Base-by-base conservation (phyloP, 805 yeast species). In the Zygoascus biomembranicola region DNA sequence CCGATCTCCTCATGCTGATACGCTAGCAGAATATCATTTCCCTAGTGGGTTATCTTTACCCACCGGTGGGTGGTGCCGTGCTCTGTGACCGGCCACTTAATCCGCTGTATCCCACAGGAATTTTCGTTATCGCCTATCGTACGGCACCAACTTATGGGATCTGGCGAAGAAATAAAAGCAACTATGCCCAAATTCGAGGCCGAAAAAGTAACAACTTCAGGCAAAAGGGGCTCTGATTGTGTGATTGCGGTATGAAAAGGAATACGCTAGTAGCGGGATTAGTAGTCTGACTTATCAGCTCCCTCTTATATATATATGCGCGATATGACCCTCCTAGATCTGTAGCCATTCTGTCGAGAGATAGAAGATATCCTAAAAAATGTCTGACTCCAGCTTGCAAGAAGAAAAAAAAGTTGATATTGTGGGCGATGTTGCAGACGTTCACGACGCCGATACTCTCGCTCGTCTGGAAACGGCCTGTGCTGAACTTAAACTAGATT, bases 401-500 rank as follows among this genome's bases (percentile, higher is more conserved):
- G 44, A 42, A 16, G 44, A 42, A 19, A 42, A 42, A 18, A 42
- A 42, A 9, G 14, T 42, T 19, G 44, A 19, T 5, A 14, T 42
- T 14, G 16, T 35, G 16, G 16, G 16, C 16, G 39, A 35, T 13
- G 16, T 11, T 5, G 4, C 44, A 26, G 49, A 46, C 13, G 32
- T 16, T 16, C 18, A 13, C 32, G 49, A 46, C 18, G 39, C 32
- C 19, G 49, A 32, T 14, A n/a, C 32, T 11, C 32, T 31, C 4
- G 20, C 49, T 5, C 61, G 50, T 72, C 77, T 54, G 66, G 61
- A 35, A 67, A 71, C 64, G 63, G 66, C 58, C 71, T 72, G 10
- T 63, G 79, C 52, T 78, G 79, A 63, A 26, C 83, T 84, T 23
- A 74, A 74, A 53, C 70, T 69, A 66, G 72, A 74, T 6, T 61